Evolutionary conservation across 2,329 filamentous ascomycete species (phyloP), one percentile per base, ranked within the genome.

Genomic region (Myriosclerotinia scirpicola): DNA sequence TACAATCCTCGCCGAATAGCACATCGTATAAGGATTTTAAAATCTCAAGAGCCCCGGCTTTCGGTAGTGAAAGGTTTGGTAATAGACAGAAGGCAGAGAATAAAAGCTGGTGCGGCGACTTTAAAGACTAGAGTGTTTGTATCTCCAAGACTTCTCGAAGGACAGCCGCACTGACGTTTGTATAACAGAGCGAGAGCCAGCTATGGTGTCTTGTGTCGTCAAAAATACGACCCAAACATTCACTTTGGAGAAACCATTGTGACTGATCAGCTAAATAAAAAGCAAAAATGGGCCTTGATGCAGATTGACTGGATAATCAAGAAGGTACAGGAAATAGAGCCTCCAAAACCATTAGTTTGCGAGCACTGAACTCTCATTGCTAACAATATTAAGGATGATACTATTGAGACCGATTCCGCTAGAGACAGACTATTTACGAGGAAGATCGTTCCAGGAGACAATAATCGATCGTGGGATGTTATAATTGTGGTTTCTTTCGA

Each of bases 21-120:
- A 5, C 69, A 69, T 12, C 71, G 76, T 11, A 73, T 79, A 38
- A 74, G 77, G 44, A 79, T 82, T 20, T 69, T 82, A 4, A 79
- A 79, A 11, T 80, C 79, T 2, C 79, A 81, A 11, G 83, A 85
- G 55, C 83, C 84, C 0, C 82, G 85, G 65, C 80, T 86, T 0
- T 82, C 83, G 6, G 83, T 85, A 1, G 82, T 83, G 53, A 83
- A 83, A 68, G 83, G 84, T 0, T 74, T 85, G 2, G 80, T 85
- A 1, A 76, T 80, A 3, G 82, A 86, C 59, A 78, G 82, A 14
- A 76, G 84, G n/a, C 80, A 83, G 53, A 81, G 79, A 58, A 76
- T 83, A 5, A 77, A 79, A 0, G 78, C 78, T 17, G 77, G 76
- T 1, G 74, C 76, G 2, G 75, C 81, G 0, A 81, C 84, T 0